phyloP scores from a whole-genome alignment of 225 moss, liverwort and hornwort species.

The Polytrichum formosum region DNA sequence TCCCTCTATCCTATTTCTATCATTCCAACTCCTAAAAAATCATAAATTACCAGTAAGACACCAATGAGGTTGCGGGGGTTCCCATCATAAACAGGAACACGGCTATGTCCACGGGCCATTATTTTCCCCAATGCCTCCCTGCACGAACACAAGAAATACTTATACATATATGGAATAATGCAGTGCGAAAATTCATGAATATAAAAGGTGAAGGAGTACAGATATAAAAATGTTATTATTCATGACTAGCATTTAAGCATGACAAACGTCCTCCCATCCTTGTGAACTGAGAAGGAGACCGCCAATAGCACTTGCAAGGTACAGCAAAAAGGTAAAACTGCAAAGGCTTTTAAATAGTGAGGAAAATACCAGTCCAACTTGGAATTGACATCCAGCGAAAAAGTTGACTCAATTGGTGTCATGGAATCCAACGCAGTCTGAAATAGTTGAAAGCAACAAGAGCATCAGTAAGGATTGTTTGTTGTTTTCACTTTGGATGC shows the following conservation, averaged over 20 bases:
- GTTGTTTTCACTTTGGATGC: no score
- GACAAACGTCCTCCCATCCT: no score
- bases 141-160: neutral
- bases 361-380: constrained; percentile 55
- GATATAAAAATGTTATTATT: no score
- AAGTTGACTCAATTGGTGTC: constrained; percentile 73
- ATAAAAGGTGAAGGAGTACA: no score
- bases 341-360: neutral
- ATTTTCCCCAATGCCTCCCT: constrained; percentile 66
- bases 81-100: constrained; percentile 78
- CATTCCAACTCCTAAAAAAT: neutral
- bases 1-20: no score
- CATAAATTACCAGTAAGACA: constrained; percentile 61
- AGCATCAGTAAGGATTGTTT: no score
- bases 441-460: neutral
- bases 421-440: constrained; percentile 77
- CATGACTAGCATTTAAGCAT: no score
- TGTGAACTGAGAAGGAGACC: neutral
- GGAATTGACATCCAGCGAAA: constrained; percentile 73
- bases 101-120: constrained; percentile 82
- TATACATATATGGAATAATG: no score
- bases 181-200: no score
- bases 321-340: neutral
- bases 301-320: neutral
- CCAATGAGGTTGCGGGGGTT: constrained; percentile 73